A percentile compares a stretch with the other conserved stretches of the same genome.
These are phyloP conservation scores for Solanum piurae DNA, from an alignment of 257 asterid genomes.

Conservation along the genomic window DNA sequence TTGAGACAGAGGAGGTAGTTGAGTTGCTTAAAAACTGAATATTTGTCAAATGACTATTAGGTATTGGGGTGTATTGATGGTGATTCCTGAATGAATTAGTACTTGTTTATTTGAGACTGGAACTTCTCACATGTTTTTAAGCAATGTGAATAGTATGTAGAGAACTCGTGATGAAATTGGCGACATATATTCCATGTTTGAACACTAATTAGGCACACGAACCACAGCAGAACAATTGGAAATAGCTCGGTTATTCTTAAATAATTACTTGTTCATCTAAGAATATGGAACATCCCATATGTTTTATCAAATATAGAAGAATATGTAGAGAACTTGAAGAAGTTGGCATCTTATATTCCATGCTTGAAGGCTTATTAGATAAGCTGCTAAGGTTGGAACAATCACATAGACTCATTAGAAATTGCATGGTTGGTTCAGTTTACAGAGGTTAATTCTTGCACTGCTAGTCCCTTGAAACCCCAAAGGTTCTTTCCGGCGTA, in stretches of 20 bases:
- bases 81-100: not conserved
- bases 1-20: not conserved
- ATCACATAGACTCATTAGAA: not conserved
- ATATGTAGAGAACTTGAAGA: not conserved
- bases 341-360: not conserved
- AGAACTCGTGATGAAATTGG: not conserved
- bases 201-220: not conserved
- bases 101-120: not conserved
- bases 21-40: not conserved
- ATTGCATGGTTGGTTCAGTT: not conserved
- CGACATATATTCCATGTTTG: not conserved
- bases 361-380: not conserved
- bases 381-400: not conserved
- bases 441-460: not conserved
- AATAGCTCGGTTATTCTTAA: not conserved
- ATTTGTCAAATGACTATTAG: not conserved
- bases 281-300: not conserved
- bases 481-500: not conserved
- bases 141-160: not conserved
- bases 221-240: not conserved
- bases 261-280: not conserved
- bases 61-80: not conserved
- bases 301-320: not conserved
- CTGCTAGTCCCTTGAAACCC: not conserved
- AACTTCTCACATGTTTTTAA: not conserved